Percentiles rank a stretch among this genome's conserved stretches.
Evolutionary conservation across 2,329 filamentous ascomycete species (phyloP).

Genomic region (Cytospora paraplurivora): DNA sequence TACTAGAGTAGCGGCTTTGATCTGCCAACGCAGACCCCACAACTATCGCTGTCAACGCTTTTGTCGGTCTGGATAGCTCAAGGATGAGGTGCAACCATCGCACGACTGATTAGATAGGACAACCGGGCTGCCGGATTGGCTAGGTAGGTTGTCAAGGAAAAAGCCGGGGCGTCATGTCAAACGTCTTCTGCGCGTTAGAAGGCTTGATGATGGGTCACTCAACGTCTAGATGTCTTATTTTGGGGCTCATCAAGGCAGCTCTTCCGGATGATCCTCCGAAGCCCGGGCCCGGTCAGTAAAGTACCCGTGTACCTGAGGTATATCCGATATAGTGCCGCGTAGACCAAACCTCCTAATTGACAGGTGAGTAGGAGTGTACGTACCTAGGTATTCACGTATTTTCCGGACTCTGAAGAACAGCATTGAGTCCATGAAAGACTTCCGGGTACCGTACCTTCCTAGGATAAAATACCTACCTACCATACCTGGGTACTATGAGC

Average conservation of each 20-base stretch:
- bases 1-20: no score
- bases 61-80: constrained; percentile 1
- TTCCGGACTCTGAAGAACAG: no score
- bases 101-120: not conserved
- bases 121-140: not conserved
- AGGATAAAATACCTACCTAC: no score
- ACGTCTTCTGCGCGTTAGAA: not conserved
- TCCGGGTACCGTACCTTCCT: no score
- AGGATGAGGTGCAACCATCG: not conserved
- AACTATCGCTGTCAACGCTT: not conserved
- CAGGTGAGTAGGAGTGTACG: no score
- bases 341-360: no score
- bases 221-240: not conserved
- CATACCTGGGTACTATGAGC: no score
- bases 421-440: no score
- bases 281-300: no score
- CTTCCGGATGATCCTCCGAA: not conserved
- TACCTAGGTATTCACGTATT: no score
- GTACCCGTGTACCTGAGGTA: no score
- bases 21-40: constrained; percentile 1
- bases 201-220: not conserved
- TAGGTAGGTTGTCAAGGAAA: not conserved
- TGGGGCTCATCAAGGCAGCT: not conserved
- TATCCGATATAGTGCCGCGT: no score
- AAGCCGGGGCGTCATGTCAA: not conserved